A percentile compares a stretch with the other conserved stretches of the same genome.
Evolutionary conservation across 2,329 filamentous ascomycete species (phyloP).

Genomic region (Ramularia endophylla): DNA sequence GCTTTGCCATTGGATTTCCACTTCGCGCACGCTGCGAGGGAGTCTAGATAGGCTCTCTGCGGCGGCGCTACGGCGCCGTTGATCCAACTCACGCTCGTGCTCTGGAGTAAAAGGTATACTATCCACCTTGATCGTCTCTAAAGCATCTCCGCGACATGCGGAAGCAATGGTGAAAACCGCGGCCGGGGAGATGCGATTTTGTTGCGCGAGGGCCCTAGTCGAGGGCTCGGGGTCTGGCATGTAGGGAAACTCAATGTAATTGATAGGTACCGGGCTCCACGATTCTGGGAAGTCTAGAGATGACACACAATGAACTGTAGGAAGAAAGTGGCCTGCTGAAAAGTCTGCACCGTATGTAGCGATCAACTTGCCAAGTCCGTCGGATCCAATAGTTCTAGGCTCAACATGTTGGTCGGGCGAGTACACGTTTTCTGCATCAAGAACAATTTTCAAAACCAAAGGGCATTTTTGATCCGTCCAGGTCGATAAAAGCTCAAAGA

Average conservation of each 20-base stretch:
- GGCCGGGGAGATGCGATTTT: no score
- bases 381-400: no score
- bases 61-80: not conserved
- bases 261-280: not conserved
- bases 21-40: not conserved
- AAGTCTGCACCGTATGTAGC: no score
- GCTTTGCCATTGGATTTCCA: not conserved
- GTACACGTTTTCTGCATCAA: not conserved
- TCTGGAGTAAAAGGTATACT: not conserved
- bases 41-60: not conserved
- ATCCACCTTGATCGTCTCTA: not conserved
- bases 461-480: not conserved
- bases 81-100: not conserved
- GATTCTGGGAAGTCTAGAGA: not conserved
- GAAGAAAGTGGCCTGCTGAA: no score
- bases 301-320: no score
- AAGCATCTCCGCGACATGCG: not conserved
- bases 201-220: no score
- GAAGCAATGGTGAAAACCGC: no score
- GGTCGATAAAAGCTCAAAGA: not conserved
- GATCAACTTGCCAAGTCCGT: no score
- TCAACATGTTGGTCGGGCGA: no score
- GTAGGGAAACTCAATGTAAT: not conserved
- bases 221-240: no score
- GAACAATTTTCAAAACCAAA: not conserved